Percentiles rank a stretch among this genome's conserved stretches.
phyloP scores from a whole-genome alignment of 2,329 filamentous ascomycete genomes.

The Rachicladosporium sp. region DNA sequence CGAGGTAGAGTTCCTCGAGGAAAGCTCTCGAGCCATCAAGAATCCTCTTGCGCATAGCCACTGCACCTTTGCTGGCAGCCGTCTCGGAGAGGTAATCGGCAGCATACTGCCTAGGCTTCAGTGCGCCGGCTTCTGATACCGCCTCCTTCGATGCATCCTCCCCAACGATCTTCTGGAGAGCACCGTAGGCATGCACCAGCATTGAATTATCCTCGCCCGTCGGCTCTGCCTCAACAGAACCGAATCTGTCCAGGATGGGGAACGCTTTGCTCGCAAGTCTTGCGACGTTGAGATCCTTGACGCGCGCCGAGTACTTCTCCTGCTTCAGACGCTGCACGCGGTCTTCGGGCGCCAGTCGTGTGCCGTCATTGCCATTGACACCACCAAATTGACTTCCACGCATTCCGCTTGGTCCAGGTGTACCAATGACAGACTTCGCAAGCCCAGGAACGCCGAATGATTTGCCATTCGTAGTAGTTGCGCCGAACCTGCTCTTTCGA shows the following conservation, averaged over 20 bases:
- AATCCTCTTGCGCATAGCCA: conserved; percentile 64
- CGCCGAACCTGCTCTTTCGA: conserved; percentile 28
- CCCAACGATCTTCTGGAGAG: conserved; percentile 64
- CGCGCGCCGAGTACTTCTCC: conserved; percentile 62
- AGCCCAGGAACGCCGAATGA: conserved; percentile 57
- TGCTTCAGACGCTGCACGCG: conserved; percentile 76
- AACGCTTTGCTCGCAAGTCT: conserved; percentile 56
- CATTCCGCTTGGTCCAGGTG: conserved; percentile 45
- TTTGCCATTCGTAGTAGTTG: conserved; percentile 18
- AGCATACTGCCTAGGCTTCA: conserved; percentile 65
- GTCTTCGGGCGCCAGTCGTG: conserved; percentile 48
- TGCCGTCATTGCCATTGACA: conserved; percentile 7
- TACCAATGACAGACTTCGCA: conserved; percentile 77
- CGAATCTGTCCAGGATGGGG: conserved; percentile 64
- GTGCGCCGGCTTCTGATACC: conserved; percentile 48
- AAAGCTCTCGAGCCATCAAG: conserved; percentile 67
- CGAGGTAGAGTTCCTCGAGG: conserved; percentile 70
- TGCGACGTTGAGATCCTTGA: conserved; percentile 64
- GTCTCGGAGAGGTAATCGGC: conserved; percentile 65
- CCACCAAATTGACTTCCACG: conserved; percentile 28
- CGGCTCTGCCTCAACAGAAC: conserved; percentile 57
- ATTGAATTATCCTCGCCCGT: conserved; percentile 50
- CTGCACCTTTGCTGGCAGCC: conserved; percentile 49
- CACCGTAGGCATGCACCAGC: conserved; percentile 70
- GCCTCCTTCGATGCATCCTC: conserved; percentile 54